Conservation (phyloP, 2,329 filamentous ascomycete genomes). For the Cladophialophora carrionii region DNA sequence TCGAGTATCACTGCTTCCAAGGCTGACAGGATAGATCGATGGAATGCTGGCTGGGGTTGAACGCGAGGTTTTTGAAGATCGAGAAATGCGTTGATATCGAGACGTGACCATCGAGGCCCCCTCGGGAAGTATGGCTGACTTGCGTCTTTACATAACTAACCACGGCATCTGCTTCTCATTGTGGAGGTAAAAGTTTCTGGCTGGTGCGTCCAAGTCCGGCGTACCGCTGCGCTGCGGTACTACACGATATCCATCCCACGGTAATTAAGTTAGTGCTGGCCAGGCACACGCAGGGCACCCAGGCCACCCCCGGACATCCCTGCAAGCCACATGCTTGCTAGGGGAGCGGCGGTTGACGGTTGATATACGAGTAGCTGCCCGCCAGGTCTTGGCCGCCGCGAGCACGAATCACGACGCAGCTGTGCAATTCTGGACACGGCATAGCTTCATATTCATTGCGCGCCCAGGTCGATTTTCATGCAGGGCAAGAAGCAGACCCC, state of each 20-base stretch:
- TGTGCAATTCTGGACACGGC: background rate
- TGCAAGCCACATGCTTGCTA: conserved; percentile 2
- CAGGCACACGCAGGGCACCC: background rate
- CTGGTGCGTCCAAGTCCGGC: too few relatives aligned
- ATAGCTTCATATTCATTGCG: background rate
- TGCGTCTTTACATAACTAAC: too few relatives aligned
- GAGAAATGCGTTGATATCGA: background rate
- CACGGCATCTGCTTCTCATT: background rate
- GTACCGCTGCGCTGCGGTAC: too few relatives aligned
- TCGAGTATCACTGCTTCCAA: too few relatives aligned
- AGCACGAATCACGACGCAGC: background rate
- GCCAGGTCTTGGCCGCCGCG: background rate
- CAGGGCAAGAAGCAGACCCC: background rate
- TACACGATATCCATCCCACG: background rate
- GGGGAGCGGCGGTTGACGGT: background rate
- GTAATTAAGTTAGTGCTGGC: background rate
- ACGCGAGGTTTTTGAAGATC: background rate
- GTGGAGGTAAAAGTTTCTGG: too few relatives aligned
- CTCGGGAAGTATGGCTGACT: too few relatives aligned
- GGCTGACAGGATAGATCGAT: too few relatives aligned
- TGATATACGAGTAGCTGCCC: conserved; percentile 1
- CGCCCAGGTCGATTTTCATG: background rate
- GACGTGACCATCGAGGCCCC: background rate
- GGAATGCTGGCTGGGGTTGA: background rate
- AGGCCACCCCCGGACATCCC: background rate